Conservation (phyloP, 2,329 filamentous ascomycete species). For the Xylaria sp. region DNA sequence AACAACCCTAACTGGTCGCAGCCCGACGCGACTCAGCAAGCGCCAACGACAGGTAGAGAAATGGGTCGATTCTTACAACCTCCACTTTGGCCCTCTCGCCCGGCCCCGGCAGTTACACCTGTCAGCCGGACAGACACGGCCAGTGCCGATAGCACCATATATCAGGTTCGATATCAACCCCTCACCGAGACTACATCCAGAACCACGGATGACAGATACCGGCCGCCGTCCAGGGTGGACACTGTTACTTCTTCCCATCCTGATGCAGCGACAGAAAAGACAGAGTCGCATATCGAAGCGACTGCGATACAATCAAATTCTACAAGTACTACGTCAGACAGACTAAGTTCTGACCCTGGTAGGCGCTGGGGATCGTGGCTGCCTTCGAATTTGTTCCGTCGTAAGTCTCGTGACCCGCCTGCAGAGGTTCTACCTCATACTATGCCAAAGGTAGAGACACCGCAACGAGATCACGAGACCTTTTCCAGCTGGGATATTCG, state of each 20-base stretch:
- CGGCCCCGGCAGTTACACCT: conserved; percentile 65
- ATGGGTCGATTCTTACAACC: conserved; percentile 57
- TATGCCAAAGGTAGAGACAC: conserved; percentile 41
- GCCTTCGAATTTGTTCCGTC: conserved; percentile 43
- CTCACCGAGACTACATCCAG: conserved; percentile 63
- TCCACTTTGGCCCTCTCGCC: conserved; percentile 66
- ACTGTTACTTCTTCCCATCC: conserved; percentile 48
- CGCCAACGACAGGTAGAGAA: conserved; percentile 42
- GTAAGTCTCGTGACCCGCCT: conserved; percentile 44
- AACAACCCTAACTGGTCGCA: conserved; percentile 41
- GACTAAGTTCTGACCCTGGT: conserved; percentile 24
- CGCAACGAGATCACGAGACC: conserved; percentile 46
- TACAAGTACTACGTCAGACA: conserved; percentile 18
- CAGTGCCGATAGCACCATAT: conserved; percentile 72
- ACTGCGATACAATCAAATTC: conserved; percentile 30
- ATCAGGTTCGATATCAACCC: conserved; percentile 70
- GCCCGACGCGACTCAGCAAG: conserved; percentile 36
- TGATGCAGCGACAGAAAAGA: conserved; percentile 35
- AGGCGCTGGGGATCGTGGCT: conserved; percentile 39
- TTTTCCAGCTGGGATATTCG: conserved; percentile 65
- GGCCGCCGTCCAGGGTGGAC: conserved; percentile 52
- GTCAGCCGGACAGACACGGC: conserved; percentile 71
- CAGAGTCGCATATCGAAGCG: conserved; percentile 31
- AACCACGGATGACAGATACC: conserved; percentile 55
- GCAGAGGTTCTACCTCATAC: conserved; percentile 51